Evolutionary conservation across 2,329 filamentous ascomycete genomes (phyloP), one percentile per base, ranked within the genome.

Genomic region (Coniochaeta prunicola): DNA sequence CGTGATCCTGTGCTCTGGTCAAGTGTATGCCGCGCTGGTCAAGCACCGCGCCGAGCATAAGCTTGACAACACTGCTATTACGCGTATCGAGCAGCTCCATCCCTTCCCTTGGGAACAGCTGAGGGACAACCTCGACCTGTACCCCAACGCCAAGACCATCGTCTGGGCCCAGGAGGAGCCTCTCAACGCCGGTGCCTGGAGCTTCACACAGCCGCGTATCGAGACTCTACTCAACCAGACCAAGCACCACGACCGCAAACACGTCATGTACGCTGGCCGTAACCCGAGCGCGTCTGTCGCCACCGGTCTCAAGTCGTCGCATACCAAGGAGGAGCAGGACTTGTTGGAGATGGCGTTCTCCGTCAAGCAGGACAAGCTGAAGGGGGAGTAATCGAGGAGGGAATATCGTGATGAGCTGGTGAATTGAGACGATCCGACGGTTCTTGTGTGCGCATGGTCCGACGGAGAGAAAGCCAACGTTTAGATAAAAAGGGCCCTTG

Each of bases 101-200:
- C 94, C 94, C 69, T 99, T 99, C 90, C 94, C 94, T 57, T 99
- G 94, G 93, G 87, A 92, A 68, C 92, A 94, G 76, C 85, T 99
- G 58, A 91, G 90, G 80, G 93, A 97, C 75, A 97, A 97, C 80
- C 84, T 99, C 58, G 93, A 99, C 80, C 86, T 80, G 75, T 99
- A 99, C 81, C 91, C 92, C 72, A 99, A 99, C 75, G 93, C 93
- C 67, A 91, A 97, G 83, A 93, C 92, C 64, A 92, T 99, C 65
- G 92, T 99, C 63, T 99, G 92, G 92, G 88, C 86, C 66, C 94
- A 99, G 77, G 94, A 99, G 75, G 94, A 99, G 80, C 94, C 94
- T 33, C 85, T 99, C 61, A 99, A 99, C 73, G 94, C 94, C 9
- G 94, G 94, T 74, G 91, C 91, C 53, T 99, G 94, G 94, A 92